phyloP scores from a whole-genome alignment of 129 eudicot species.

The Chrysanthemum makinoi region DNA sequence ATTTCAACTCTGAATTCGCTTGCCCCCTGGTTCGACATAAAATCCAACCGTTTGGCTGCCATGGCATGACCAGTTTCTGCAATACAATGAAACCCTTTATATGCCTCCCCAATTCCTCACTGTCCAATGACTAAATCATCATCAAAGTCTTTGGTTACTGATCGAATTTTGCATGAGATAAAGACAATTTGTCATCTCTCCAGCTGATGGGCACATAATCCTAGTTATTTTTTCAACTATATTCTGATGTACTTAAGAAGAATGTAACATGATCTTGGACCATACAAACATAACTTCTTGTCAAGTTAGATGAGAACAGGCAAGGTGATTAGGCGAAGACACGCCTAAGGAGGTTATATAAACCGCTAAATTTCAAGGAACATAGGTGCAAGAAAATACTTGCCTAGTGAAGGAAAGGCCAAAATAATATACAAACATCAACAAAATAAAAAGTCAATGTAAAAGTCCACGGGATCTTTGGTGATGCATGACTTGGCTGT shows the following conservation, averaged over 20 bases:
- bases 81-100: neutral
- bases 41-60: constrained; percentile 17
- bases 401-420: neutral
- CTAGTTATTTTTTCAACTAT: neutral
- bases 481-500: too few relatives aligned
- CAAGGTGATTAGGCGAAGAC: neutral
- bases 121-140: constrained; percentile 3
- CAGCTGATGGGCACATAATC: constrained; percentile 2
- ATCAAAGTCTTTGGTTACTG: constrained; percentile 9
- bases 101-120: constrained; percentile 11
- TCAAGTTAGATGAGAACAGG: neutral
- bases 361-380: neutral
- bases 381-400: neutral
- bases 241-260: neutral
- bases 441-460: neutral
- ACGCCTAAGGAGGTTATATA: too few relatives aligned
- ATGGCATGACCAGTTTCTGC: constrained; percentile 6
- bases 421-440: too few relatives aligned
- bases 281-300: neutral
- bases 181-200: neutral
- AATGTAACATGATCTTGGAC: neutral
- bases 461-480: too few relatives aligned
- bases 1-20: neutral
- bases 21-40: constrained; percentile 6
- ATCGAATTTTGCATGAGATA: constrained; percentile 5